Evolutionary conservation across 2,329 filamentous ascomycete genomes (phyloP).

Genomic region (Fusarium oligoseptatum): DNA sequence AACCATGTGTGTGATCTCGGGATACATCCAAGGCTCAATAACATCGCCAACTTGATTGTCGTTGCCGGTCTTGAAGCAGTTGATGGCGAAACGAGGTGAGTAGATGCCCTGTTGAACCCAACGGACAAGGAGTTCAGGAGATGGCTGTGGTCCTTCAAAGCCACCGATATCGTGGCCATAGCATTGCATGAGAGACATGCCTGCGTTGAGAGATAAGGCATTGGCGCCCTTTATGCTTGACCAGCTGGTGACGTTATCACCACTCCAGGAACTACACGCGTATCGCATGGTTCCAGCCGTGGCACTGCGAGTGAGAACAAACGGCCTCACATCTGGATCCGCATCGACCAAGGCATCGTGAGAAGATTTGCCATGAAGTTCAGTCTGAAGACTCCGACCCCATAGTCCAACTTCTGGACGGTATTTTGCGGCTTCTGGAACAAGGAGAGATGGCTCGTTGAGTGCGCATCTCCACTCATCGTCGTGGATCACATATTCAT

Average conservation of each 20-base stretch:
- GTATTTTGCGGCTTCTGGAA: slow-evolving; percentile 52
- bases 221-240: slow-evolving; percentile 79
- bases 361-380: slow-evolving; percentile 78
- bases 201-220: slow-evolving; percentile 75
- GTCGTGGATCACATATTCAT: slow-evolving; percentile 77
- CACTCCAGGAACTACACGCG: slow-evolving; percentile 79
- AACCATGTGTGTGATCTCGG: slow-evolving; percentile 72
- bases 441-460: slow-evolving; percentile 53
- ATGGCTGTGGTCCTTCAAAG: slow-evolving; percentile 80
- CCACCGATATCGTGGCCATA: slow-evolving; percentile 83
- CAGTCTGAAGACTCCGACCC: slow-evolving; percentile 77
- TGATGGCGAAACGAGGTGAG: slow-evolving; percentile 80
- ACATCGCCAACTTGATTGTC: slow-evolving; percentile 78
- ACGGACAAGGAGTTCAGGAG: slow-evolving; percentile 76
- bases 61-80: slow-evolving; percentile 80
- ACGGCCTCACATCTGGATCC: slow-evolving; percentile 71
- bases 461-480: slow-evolving; percentile 76
- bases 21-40: slow-evolving; percentile 85
- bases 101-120: slow-evolving; percentile 81
- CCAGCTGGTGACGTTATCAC: slow-evolving; percentile 82
- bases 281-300: slow-evolving; percentile 79
- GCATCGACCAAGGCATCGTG: slow-evolving; percentile 74
- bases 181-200: slow-evolving; percentile 76
- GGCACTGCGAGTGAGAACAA: slow-evolving; percentile 78
- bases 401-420: slow-evolving; percentile 73